A percentile compares a stretch with the other conserved stretches of the same genome.
These are phyloP conservation scores for Candida nonsorbophila DNA, from an alignment of 805 yeast species.

Conservation along the genomic window DNA sequence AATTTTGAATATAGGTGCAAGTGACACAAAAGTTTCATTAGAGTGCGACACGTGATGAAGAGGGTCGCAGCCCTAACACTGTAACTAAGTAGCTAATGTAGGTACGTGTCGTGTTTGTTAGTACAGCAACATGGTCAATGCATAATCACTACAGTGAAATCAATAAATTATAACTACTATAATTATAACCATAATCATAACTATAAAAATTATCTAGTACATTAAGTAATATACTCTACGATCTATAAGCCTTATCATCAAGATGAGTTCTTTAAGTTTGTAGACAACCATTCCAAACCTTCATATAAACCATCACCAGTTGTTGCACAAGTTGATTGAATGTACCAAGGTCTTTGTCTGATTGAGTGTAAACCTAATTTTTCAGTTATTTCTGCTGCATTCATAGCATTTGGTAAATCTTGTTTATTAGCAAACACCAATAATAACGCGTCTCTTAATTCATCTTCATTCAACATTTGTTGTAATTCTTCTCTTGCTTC, in stretches of 20 bases:
- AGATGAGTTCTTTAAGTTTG: slow-evolving; percentile 64
- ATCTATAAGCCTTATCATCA: slow-evolving; percentile 11
- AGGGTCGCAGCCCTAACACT: too few relatives aligned
- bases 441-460: slow-evolving; percentile 92
- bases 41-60: too few relatives aligned
- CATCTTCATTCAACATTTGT: slow-evolving; percentile 98
- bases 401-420: slow-evolving; percentile 98
- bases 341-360: slow-evolving; percentile 99
- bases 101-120: too few relatives aligned
- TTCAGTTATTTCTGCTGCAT: slow-evolving; percentile 97
- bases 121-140: too few relatives aligned
- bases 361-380: slow-evolving; percentile 94
- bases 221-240: too few relatives aligned
- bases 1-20: too few relatives aligned
- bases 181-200: too few relatives aligned
- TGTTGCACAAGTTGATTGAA: slow-evolving; percentile 98
- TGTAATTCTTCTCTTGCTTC: slow-evolving; percentile 98
- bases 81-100: too few relatives aligned
- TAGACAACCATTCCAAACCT: slow-evolving; percentile 95
- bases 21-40: too few relatives aligned
- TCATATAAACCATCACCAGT: slow-evolving; percentile 98
- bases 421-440: slow-evolving; percentile 97
- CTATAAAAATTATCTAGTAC: too few relatives aligned
- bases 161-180: too few relatives aligned
- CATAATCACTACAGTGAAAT: too few relatives aligned